These are phyloP conservation scores for Ammopiptanthus mongolicus DNA, from an alignment of 306 rosid species.

Conservation along the genomic window DNA sequence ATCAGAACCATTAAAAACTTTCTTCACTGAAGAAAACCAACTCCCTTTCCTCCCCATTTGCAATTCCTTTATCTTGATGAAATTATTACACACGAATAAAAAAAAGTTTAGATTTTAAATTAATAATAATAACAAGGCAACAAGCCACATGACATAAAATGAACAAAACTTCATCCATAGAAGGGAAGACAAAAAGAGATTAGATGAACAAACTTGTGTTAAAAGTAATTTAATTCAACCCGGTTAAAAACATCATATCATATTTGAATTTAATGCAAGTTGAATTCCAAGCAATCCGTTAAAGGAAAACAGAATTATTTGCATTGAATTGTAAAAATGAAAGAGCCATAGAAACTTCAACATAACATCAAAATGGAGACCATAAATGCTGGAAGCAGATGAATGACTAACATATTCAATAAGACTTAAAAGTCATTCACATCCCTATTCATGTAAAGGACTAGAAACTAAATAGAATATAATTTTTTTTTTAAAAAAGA, in stretches of 20 bases:
- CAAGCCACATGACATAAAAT: background rate
- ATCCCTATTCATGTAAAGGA: background rate
- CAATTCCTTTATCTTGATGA: conserved; percentile 27
- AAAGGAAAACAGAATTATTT: background rate
- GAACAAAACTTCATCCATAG: background rate
- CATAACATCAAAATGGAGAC: background rate
- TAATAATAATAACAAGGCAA: no score
- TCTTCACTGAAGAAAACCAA: conserved; percentile 86
- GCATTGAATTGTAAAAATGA: conserved; percentile 11
- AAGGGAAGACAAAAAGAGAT: background rate
- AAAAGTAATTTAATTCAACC: background rate
- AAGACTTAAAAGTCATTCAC: background rate
- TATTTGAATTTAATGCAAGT: background rate
- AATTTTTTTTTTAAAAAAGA: background rate
- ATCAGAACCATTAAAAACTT: conserved; percentile 43
- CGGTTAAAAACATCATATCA: background rate
- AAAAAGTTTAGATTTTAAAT: background rate
- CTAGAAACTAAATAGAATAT: background rate
- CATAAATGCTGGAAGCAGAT: background rate
- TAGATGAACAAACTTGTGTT: background rate
- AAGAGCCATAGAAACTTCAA: background rate
- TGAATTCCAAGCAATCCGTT: background rate
- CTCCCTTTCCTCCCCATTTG: conserved; percentile 88
- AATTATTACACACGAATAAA: background rate
- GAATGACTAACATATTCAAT: background rate